Percentiles rank a stretch among this genome's conserved stretches.
phyloP scores from a whole-genome alignment of 2,329 filamentous ascomycete genomes.

The Botryotinia calthae region DNA sequence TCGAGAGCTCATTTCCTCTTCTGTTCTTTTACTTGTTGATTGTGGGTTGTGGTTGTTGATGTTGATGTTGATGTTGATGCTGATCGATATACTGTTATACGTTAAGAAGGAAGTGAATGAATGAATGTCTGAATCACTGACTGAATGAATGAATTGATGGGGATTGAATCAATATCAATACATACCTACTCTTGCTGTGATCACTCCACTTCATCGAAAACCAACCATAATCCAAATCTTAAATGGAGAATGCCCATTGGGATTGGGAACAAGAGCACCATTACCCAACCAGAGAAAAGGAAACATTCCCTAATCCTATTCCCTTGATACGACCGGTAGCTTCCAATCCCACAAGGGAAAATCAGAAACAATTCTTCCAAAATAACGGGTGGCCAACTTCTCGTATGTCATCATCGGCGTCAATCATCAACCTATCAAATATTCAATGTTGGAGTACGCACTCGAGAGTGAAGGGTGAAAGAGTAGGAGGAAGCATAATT shows the following conservation, averaged over 20 bases:
- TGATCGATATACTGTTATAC: too few species aligned
- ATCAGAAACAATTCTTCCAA: background rate
- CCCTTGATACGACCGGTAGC: background rate
- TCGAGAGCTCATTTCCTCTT: slow-evolving; percentile 3
- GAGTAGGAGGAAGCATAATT: too few species aligned
- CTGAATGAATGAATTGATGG: too few species aligned
- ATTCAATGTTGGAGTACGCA: too few species aligned
- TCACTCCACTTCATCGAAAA: background rate
- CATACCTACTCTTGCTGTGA: background rate
- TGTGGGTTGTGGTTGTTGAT: too few species aligned
- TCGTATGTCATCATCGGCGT: background rate
- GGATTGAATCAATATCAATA: too few species aligned
- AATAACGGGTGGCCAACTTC: background rate
- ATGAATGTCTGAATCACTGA: too few species aligned
- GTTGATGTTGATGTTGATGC: too few species aligned
- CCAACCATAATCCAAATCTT: background rate
- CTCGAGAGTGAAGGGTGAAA: background rate
- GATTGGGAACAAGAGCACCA: background rate
- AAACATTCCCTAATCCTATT: background rate
- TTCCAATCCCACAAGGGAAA: background rate
- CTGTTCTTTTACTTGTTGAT: background rate
- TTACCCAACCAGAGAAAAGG: background rate
- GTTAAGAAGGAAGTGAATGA: too few species aligned
- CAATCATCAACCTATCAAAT: background rate
- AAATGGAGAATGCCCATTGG: background rate